A percentile compares a stretch with the other conserved stretches of the same genome.
These are phyloP conservation scores for Pisolithus thermaeus DNA, from an alignment of 1,284 basidiomycete genomes.

Conservation along the genomic window DNA sequence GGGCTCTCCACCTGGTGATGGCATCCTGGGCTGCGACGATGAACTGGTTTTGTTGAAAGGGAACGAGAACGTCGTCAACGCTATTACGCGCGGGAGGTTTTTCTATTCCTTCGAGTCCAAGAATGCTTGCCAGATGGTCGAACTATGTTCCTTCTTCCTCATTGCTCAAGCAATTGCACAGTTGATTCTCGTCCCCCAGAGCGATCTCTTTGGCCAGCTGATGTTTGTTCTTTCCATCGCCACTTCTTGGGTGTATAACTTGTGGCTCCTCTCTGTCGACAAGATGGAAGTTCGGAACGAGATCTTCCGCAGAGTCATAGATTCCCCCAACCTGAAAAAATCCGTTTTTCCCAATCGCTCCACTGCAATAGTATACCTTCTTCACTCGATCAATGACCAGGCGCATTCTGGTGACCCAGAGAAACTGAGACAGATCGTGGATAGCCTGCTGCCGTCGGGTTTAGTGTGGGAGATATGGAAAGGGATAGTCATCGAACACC, in stretches of 20 bases:
- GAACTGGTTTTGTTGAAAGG: conserved; percentile 4
- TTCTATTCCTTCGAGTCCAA: not conserved
- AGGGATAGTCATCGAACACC: too few species aligned
- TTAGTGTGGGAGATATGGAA: too few species aligned
- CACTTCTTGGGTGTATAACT: conserved; percentile 23
- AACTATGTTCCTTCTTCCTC: conserved; percentile 21
- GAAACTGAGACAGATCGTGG: not conserved
- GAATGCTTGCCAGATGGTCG: not conserved
- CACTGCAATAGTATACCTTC: not conserved
- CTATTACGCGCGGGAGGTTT: conserved; percentile 7
- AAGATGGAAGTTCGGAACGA: not conserved
- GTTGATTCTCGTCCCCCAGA: conserved; percentile 4
- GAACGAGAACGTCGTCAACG: not conserved
- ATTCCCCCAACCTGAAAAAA: not conserved
- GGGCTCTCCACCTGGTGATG: conserved; percentile 12
- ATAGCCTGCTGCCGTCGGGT: not conserved
- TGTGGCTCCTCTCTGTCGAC: not conserved
- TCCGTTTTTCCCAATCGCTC: not conserved
- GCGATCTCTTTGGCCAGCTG: conserved; percentile 26
- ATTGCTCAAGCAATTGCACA: conserved; percentile 23
- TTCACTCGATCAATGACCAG: not conserved
- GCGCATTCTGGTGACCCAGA: too few species aligned
- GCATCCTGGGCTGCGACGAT: not conserved
- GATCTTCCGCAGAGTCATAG: not conserved
- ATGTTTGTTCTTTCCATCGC: conserved; percentile 27